Conservation (phyloP, 2,329 filamentous ascomycete genomes). For the Botrytis porri region DNA sequence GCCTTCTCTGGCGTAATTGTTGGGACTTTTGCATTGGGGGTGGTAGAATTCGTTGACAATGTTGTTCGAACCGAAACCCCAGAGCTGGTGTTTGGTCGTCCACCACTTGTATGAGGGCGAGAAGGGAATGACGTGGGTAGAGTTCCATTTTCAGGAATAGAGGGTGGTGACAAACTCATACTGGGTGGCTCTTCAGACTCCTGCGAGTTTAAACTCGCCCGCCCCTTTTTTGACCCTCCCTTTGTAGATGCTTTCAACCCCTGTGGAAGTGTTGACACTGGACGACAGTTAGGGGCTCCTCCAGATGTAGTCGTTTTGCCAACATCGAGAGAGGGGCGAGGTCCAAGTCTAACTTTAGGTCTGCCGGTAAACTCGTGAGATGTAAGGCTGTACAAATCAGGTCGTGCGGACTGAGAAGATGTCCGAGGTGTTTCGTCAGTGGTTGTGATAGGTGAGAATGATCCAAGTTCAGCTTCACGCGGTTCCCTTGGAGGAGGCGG, state of each 20-base stretch:
- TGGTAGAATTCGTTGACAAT: constrained; percentile 25
- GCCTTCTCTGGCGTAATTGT: constrained; percentile 86
- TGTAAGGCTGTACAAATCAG: constrained; percentile 50
- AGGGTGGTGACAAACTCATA: constrained; percentile 34
- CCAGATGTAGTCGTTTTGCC: constrained; percentile 58
- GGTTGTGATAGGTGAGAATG: constrained; percentile 27
- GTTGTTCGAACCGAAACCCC: constrained; percentile 29
- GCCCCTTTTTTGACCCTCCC: constrained; percentile 54
- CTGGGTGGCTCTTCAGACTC: constrained; percentile 32
- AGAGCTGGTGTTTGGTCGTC: constrained; percentile 38
- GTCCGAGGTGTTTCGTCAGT: constrained; percentile 31
- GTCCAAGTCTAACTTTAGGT: constrained; percentile 85
- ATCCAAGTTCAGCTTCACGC: constrained; percentile 21
- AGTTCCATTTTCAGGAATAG: constrained; percentile 26
- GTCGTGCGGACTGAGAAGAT: constrained; percentile 51
- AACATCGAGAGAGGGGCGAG: constrained; percentile 73
- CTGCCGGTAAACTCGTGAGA: constrained; percentile 54
- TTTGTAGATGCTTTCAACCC: constrained; percentile 67
- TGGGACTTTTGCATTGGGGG: constrained; percentile 36
- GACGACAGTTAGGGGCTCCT: constrained; percentile 59
- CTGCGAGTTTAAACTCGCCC: constrained; percentile 43
- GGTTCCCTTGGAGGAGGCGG: constrained; percentile 25
- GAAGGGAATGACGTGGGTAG: constrained; percentile 29
- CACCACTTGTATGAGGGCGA: constrained; percentile 37
- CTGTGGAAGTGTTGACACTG: constrained; percentile 75